A percentile compares a stretch with the other conserved stretches of the same genome.
Conservation (phyloP, 805 yeast genomes). For the Danielia oregonensis region DNA sequence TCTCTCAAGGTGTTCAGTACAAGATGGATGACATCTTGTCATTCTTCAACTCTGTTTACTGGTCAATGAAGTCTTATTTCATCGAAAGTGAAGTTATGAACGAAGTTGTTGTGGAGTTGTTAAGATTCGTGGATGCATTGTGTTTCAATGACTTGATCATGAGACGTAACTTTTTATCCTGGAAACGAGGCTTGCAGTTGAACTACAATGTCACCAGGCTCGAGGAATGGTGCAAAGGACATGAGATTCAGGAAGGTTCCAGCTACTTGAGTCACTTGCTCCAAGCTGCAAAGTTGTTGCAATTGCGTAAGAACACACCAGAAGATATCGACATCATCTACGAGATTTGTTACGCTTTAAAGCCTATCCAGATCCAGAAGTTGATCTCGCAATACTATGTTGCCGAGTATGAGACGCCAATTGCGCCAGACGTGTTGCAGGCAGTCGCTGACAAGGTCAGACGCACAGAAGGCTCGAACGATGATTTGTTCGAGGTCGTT, state of each 20-base stretch:
- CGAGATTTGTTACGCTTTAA: conserved; percentile 91
- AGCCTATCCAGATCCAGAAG: conserved; percentile 94
- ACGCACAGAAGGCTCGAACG: conserved; percentile 47
- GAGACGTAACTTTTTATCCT: conserved; percentile 90
- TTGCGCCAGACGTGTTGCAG: conserved; percentile 74
- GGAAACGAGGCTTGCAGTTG: conserved; percentile 97
- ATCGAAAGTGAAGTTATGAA: conserved; percentile 81
- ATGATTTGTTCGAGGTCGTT: conserved; percentile 67
- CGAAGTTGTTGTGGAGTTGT: conserved; percentile 77
- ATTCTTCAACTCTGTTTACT: conserved; percentile 83
- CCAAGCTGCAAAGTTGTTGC: conserved; percentile 91
- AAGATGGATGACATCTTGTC: conserved; percentile 94
- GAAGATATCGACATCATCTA: conserved; percentile 89
- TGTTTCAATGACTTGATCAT: conserved; percentile 94
- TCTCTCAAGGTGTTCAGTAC: conserved; percentile 64
- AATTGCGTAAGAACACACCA: conserved; percentile 81
- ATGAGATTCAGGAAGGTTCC: conserved; percentile 84
- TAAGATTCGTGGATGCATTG: conserved; percentile 83
- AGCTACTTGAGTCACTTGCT: conserved; percentile 79
- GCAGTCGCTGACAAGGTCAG: conserved; percentile 79
- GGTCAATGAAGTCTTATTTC: conserved; percentile 89
- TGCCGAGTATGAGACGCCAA: conserved; percentile 93
- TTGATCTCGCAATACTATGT: conserved; percentile 82
- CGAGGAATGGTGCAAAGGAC: conserved; percentile 98
- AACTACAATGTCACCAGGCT: conserved; percentile 94